Base-by-base conservation (phyloP, 2,329 filamentous ascomycete genomes). In the Didymella arachidicola region DNA sequence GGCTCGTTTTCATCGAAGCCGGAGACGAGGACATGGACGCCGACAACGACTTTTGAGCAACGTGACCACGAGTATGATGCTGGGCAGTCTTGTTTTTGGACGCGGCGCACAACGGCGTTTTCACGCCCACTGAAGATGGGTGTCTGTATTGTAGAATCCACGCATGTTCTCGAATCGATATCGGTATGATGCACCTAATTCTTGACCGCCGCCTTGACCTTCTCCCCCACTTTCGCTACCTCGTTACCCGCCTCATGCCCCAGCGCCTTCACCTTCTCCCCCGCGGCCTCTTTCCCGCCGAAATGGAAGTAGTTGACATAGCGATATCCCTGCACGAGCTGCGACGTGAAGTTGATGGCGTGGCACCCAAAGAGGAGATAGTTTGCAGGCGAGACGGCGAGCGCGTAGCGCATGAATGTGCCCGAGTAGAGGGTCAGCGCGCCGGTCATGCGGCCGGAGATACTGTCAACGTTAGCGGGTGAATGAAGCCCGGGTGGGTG, bases 361-460 rank as follows among this genome's bases (percentile, higher is more conserved):
- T 89, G 87, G 79, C 86, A 89, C 64, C 83, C 86, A 76, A 89
- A 89, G 55, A 89, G 84, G 64, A 89, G 85, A 79, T 88, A 88
- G 79, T 89, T 89, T 70, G 80, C 81, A 39, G 87, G 87, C 16
- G 80, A 79, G 56, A 89, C 85, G 61, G 87, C 86, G 62, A 89
- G 74, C 58, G 87, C 79, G 79, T 89, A 89, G 73, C 87, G 86
- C 86, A 87, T 87, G 79, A 89, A 89, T 58, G 84, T 86, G 45
- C 75, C 84, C 25, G 83, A 84, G 81, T 89, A 89, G 73, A 86
- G 72, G 65, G 81, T 79, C 27, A 89, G 81, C 44, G 86, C 84
- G 68, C 77, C 79, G 56, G 87, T 89, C 85, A 89, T 88, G 64
- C 79, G 79, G 62, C 86, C 87, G 63, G 86, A 89, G 75, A 89